Percentiles rank a stretch among this genome's conserved stretches.
Conservation (phyloP, 2,329 filamentous ascomycete genomes). For the Penicillium sp. region DNA sequence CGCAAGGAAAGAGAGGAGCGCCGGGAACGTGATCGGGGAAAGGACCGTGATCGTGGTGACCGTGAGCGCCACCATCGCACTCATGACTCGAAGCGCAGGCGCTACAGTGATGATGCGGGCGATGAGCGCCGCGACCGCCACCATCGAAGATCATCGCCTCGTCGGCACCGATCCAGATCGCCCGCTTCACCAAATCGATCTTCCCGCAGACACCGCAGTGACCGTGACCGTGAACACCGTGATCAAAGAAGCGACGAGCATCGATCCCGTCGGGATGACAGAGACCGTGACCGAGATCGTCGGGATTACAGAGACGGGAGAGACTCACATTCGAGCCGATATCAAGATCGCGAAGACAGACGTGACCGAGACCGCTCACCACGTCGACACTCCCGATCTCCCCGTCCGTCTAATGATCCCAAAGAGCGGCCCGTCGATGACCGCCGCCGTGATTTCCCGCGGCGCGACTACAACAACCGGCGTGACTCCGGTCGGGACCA, state of each 20-base stretch:
- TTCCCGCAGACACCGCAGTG: slow-evolving; percentile 26
- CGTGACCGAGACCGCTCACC: slow-evolving; percentile 24
- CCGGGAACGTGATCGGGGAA: slow-evolving; percentile 18
- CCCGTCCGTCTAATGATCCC: slow-evolving; percentile 17
- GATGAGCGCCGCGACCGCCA: slow-evolving; percentile 23
- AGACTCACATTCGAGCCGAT: slow-evolving; percentile 20
- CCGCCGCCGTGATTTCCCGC: slow-evolving; percentile 19
- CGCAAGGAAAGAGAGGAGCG: slow-evolving; percentile 29
- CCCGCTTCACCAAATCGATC: slow-evolving; percentile 26
- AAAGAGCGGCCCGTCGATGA: slow-evolving; percentile 14
- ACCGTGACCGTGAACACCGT: slow-evolving; percentile 20
- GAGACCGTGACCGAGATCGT: slow-evolving; percentile 14
- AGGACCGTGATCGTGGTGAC: slow-evolving; percentile 19
- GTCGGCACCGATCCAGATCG: slow-evolving; percentile 27
- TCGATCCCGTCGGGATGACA: slow-evolving; percentile 13
- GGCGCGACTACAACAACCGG: slow-evolving; percentile 26
- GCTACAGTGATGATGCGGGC: slow-evolving; percentile 27
- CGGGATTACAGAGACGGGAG: slow-evolving; percentile 23
- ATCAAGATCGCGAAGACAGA: slow-evolving; percentile 26
- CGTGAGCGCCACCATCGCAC: slow-evolving; percentile 23
- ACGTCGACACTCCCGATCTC: slow-evolving; percentile 27
- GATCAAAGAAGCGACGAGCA: slow-evolving; percentile 16
- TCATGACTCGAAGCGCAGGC: slow-evolving; percentile 24
- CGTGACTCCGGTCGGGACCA: slow-evolving; percentile 19
- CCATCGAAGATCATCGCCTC: slow-evolving; percentile 23